phyloP scores from a whole-genome alignment of 768 basidiomycete species.

The Hebeloma cylindrosporum region DNA sequence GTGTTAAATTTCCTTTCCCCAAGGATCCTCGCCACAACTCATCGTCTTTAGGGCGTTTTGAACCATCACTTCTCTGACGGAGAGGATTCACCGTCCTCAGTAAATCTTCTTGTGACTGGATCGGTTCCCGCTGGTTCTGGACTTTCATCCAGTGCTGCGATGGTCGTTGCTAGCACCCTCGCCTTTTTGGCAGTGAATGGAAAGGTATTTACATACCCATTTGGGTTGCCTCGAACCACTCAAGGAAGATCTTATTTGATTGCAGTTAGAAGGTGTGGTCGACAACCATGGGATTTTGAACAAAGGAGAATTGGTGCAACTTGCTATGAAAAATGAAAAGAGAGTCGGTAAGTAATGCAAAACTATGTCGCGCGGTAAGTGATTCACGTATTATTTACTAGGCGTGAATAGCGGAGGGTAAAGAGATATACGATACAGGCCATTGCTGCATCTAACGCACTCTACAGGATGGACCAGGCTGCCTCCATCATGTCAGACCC shows the following conservation, averaged over 20 bases:
- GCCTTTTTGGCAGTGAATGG: constrained; percentile 78
- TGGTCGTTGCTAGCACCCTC: constrained; percentile 86
- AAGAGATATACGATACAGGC: constrained; percentile 17
- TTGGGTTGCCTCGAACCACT: neutral
- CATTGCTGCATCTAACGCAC: constrained; percentile 11
- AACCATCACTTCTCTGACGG: constrained; percentile 52
- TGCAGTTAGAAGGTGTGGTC: constrained; percentile 24
- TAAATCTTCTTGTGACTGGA: constrained; percentile 78
- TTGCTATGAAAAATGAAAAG: constrained; percentile 84
- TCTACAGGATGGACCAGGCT: constrained; percentile 82
- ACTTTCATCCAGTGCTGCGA: constrained; percentile 83
- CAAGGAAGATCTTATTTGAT: neutral
- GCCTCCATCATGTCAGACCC: constrained; percentile 79
- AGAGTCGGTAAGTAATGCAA: constrained; percentile 56
- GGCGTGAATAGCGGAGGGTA: constrained; percentile 81
- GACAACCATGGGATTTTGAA: constrained; percentile 33
- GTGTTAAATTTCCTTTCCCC: neutral
- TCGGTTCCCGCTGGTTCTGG: constrained; percentile 87
- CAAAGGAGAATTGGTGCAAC: constrained; percentile 72
- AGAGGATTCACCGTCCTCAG: constrained; percentile 45
- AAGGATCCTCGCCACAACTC: neutral
- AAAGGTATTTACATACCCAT: constrained; percentile 38
- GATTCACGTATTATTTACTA: constrained; percentile 11
- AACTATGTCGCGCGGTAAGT: neutral
- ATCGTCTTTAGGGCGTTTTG: constrained; percentile 54